Percentiles rank a stretch among this genome's conserved stretches.
Conservation (phyloP, 2,329 filamentous ascomycete species). For the Aspergillus sp. region DNA sequence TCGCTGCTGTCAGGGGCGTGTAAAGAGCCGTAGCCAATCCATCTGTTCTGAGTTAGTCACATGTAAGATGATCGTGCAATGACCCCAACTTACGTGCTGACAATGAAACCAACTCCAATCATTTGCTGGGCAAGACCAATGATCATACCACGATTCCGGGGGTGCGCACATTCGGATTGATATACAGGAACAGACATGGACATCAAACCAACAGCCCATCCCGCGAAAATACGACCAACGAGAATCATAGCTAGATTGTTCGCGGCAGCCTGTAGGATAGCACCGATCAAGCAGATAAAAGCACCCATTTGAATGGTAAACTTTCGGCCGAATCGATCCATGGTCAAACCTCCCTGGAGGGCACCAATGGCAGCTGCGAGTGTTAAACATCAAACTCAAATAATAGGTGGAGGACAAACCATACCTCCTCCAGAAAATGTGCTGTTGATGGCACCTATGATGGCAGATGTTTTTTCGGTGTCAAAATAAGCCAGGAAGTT, state of each 20-base stretch:
- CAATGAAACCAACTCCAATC: slow-evolving; percentile 50
- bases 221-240: slow-evolving; percentile 58
- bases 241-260: slow-evolving; percentile 61
- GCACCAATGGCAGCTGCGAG: slow-evolving; percentile 54
- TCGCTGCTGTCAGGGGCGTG: slow-evolving; percentile 37
- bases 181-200: slow-evolving; percentile 63
- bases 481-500: slow-evolving; percentile 64
- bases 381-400: not conserved
- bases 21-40: slow-evolving; percentile 56
- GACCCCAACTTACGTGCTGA: slow-evolving; percentile 42
- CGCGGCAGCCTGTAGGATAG: slow-evolving; percentile 62
- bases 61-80: not conserved
- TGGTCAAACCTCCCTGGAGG: slow-evolving; percentile 60
- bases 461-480: slow-evolving; percentile 53
- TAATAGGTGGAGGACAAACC: not conserved
- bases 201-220: slow-evolving; percentile 53
- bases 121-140: slow-evolving; percentile 51
- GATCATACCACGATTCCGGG: slow-evolving; percentile 59
- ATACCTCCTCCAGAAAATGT: slow-evolving; percentile 63
- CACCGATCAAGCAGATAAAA: slow-evolving; percentile 61
- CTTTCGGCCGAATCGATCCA: slow-evolving; percentile 65
- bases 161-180: slow-evolving; percentile 65
- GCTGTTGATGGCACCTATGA: slow-evolving; percentile 66
- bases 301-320: slow-evolving; percentile 65
- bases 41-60: slow-evolving; percentile 28